A percentile compares a stretch with the other conserved stretches of the same genome.
Conservation (phyloP, 805 yeast species). For the Zygosaccharomyces bisporus region DNA sequence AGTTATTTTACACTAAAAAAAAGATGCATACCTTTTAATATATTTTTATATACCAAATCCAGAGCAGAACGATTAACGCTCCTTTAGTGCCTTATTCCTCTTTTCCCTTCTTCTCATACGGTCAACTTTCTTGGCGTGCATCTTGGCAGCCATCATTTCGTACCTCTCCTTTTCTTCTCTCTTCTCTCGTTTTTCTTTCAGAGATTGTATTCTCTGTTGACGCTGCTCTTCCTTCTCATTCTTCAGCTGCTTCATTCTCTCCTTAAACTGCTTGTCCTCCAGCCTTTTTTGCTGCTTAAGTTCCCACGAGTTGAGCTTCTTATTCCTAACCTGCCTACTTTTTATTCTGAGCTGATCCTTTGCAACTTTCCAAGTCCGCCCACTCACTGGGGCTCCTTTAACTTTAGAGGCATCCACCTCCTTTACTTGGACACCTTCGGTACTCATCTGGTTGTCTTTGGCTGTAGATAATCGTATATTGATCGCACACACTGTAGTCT, state of each 20-base stretch:
- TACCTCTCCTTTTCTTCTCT: constrained; percentile 88
- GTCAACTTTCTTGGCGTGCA: constrained; percentile 90
- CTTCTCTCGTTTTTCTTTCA: constrained; percentile 71
- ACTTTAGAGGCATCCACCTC: constrained; percentile 13
- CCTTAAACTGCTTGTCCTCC: constrained; percentile 63
- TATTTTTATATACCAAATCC: not conserved
- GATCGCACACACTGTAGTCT: too few relatives aligned
- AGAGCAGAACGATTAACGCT: constrained; percentile 49
- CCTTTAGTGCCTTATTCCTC: constrained; percentile 89
- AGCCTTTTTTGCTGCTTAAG: constrained; percentile 61
- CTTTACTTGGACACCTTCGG: constrained; percentile 2
- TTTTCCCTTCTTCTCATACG: constrained; percentile 87
- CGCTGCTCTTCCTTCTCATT: constrained; percentile 68
- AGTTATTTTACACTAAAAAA: not conserved
- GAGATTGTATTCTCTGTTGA: constrained; percentile 48
- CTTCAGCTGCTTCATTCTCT: constrained; percentile 65
- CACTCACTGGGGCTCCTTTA: constrained; percentile 54
- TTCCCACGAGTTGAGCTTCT: constrained; percentile 52
- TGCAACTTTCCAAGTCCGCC: constrained; percentile 68
- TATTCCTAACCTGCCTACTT: constrained; percentile 51
- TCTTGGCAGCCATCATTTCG: constrained; percentile 73
- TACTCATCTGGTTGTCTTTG: too few relatives aligned
- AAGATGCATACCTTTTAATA: not conserved
- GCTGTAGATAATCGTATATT: too few relatives aligned
- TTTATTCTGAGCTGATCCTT: constrained; percentile 66